Evolutionary conservation across 768 basidiomycete genomes (phyloP).

Genomic region (Agaricus blazei): DNA sequence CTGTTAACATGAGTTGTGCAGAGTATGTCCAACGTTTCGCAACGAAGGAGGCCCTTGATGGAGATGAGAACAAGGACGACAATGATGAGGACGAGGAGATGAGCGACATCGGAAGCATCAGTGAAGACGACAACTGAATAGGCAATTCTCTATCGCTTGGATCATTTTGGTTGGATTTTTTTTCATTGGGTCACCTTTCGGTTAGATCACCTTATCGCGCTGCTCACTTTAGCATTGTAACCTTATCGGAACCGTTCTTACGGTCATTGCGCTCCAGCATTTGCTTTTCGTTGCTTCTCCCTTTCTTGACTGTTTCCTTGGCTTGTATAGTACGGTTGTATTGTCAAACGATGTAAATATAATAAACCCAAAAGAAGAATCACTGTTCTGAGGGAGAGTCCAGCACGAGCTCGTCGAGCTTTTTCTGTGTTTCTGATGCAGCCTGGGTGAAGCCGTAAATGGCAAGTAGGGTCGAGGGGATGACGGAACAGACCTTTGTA

Average conservation of each 20-base stretch:
- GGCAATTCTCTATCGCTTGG: background rate
- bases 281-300: slow-evolving; percentile 8
- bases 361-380: background rate
- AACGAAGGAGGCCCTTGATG: slow-evolving; percentile 85
- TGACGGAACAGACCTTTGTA: slow-evolving; percentile 51
- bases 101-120: slow-evolving; percentile 83
- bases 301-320: slow-evolving; percentile 2
- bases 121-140: slow-evolving; percentile 51
- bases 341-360: slow-evolving; percentile 15
- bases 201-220: slow-evolving; percentile 1
- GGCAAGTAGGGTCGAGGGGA: slow-evolving; percentile 4
- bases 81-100: slow-evolving; percentile 80
- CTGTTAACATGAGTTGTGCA: slow-evolving; percentile 22
- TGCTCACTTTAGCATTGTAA: slow-evolving; percentile 8
- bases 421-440: slow-evolving; percentile 70
- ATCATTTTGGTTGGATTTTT: background rate
- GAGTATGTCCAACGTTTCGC: slow-evolving; percentile 97
- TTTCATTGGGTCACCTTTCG: slow-evolving; percentile 7
- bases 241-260: background rate
- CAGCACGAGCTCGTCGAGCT: slow-evolving; percentile 62
- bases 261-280: background rate
- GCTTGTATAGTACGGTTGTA: slow-evolving; percentile 19
- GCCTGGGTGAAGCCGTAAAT: slow-evolving; percentile 34
- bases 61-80: slow-evolving; percentile 56
- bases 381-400: slow-evolving; percentile 16